A percentile compares a stretch with the other conserved stretches of the same genome.
Conservation (phyloP, 805 yeast species). For the Diddensiella santjacobensis region DNA sequence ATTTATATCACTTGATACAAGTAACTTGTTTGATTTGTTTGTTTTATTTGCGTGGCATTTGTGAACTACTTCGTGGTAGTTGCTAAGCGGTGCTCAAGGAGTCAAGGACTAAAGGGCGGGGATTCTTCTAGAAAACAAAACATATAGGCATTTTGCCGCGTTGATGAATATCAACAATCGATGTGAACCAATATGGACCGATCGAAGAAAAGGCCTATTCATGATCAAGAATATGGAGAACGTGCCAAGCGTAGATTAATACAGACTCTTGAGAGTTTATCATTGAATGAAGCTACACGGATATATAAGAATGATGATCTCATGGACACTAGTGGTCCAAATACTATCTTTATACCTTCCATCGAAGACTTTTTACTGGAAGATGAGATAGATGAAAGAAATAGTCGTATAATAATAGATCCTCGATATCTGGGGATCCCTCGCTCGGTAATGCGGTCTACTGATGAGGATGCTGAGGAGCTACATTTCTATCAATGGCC, state of each 20-base stretch:
- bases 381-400: constrained; percentile 20
- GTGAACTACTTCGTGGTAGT: too few species aligned
- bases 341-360: constrained; percentile 25
- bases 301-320: constrained; percentile 5
- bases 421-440: constrained; percentile 22
- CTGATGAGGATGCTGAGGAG: neutral
- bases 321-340: constrained; percentile 22
- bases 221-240: constrained; percentile 7
- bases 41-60: too few species aligned
- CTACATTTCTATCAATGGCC: constrained; percentile 11
- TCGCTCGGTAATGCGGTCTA: constrained; percentile 3
- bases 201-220: neutral
- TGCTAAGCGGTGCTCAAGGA: too few species aligned
- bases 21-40: too few species aligned
- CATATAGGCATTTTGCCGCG: too few species aligned
- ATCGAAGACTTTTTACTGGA: constrained; percentile 24
- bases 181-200: neutral
- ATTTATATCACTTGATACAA: too few species aligned
- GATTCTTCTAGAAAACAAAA: too few species aligned
- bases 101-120: too few species aligned
- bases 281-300: constrained; percentile 3
- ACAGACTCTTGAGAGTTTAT: constrained; percentile 12
- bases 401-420: constrained; percentile 7
- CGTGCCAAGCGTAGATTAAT: constrained; percentile 40
- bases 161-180: too few species aligned